phyloP scores from a whole-genome alignment of 2,329 filamentous ascomycete species.

The Sporothrix humicola region DNA sequence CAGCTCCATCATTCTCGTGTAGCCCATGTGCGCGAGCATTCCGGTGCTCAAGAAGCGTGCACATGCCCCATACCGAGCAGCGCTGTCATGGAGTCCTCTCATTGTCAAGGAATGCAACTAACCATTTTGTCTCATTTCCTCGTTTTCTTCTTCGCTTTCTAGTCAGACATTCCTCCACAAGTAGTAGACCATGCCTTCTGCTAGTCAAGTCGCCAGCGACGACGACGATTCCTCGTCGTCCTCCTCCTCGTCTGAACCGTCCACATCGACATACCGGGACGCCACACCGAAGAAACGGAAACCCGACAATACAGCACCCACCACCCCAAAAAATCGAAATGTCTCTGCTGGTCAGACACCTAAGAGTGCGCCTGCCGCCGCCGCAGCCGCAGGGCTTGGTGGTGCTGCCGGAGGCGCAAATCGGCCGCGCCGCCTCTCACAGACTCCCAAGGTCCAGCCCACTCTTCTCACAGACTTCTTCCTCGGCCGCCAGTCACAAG shows the following conservation, averaged over 20 bases:
- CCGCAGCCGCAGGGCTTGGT: constrained; percentile 25
- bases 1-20: background rate
- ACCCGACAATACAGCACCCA: constrained; percentile 29
- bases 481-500: constrained; percentile 61
- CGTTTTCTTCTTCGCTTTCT: background rate
- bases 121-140: constrained; percentile 18
- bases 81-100: background rate
- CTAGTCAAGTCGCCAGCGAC: constrained; percentile 34
- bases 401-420: constrained; percentile 40
- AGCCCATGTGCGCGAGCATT: constrained; percentile 25
- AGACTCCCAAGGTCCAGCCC: constrained; percentile 53
- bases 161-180: constrained; percentile 20
- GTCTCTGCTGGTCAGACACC: constrained; percentile 45
- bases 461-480: constrained; percentile 64
- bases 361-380: constrained; percentile 51
- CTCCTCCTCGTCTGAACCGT: constrained; percentile 31
- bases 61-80: background rate
- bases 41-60: background rate
- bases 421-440: constrained; percentile 42
- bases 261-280: constrained; percentile 29
- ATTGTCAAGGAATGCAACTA: constrained; percentile 34
- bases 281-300: constrained; percentile 36
- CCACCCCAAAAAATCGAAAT: constrained; percentile 42
- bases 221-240: constrained; percentile 31
- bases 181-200: constrained; percentile 38